phyloP scores from a whole-genome alignment of 352 stramenopile genomes.

The Globisporangium solare region DNA sequence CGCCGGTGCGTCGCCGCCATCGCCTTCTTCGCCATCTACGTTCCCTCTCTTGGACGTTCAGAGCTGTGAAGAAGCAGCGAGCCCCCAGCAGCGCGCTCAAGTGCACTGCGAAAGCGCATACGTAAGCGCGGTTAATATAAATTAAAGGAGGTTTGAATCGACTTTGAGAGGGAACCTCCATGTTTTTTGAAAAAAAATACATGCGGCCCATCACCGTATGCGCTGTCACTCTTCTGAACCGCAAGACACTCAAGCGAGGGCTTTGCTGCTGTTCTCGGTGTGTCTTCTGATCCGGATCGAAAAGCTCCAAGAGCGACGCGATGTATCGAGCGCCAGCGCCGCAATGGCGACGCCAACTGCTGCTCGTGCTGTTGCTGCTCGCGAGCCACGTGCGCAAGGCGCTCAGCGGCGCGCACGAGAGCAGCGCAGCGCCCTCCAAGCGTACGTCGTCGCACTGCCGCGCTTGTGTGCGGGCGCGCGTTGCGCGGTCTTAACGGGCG shows the following conservation, averaged over 20 bases:
- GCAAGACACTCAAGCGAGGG: too few relatives aligned
- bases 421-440: conserved; percentile 14
- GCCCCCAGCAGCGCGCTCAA: neutral
- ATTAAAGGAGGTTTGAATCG: too few relatives aligned
- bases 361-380: conserved; percentile 29
- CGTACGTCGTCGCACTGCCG: neutral
- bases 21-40: neutral
- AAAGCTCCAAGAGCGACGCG: too few relatives aligned
- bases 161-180: too few relatives aligned
- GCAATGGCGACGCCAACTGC: conserved; percentile 13
- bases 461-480: too few relatives aligned
- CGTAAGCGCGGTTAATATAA: neutral
- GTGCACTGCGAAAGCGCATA: neutral
- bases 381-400: conserved; percentile 20
- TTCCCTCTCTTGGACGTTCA: neutral
- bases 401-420: conserved; percentile 19
- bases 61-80: neutral
- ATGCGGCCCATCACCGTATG: too few relatives aligned
- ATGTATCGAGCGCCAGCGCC: neutral
- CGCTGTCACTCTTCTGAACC: too few relatives aligned
- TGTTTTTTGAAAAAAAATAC: neutral
- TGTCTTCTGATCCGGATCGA: too few relatives aligned
- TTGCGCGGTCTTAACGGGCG: too few relatives aligned
- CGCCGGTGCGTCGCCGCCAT: neutral
- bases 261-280: too few relatives aligned